phyloP scores from a whole-genome alignment of 257 asterid species.

The Thymus quinquecostatus region DNA sequence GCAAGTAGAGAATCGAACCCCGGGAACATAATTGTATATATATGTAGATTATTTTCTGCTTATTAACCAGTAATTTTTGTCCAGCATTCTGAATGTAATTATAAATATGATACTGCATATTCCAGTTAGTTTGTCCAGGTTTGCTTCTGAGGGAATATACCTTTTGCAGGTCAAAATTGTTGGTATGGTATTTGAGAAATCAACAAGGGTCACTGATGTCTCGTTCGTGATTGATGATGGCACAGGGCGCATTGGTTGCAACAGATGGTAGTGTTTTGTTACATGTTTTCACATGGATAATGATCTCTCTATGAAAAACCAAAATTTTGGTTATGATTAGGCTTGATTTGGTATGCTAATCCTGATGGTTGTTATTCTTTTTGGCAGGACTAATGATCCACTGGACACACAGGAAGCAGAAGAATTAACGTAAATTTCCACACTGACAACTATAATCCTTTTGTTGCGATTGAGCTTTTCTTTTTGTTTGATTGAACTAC shows the following conservation, averaged over 20 bases:
- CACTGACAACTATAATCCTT: conserved; percentile 8
- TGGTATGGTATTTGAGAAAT: conserved; percentile 68
- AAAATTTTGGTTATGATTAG: not conserved
- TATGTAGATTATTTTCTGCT: too few relatives aligned
- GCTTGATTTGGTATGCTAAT: not conserved
- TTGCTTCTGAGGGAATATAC: conserved; percentile 6
- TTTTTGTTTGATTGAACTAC: not conserved
- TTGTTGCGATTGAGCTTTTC: conserved; percentile 2
- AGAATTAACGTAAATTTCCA: conserved; percentile 46
- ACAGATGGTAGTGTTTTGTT: conserved; percentile 61
- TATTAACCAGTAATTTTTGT: not conserved
- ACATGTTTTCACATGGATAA: not conserved
- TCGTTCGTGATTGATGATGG: conserved; percentile 83
- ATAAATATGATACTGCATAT: not conserved
- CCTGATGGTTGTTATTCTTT: not conserved
- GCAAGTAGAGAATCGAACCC: not conserved
- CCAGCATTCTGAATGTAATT: not conserved
- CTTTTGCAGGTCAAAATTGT: conserved; percentile 67
- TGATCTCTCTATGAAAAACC: not conserved
- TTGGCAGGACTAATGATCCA: conserved; percentile 77
- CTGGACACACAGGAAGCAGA: conserved; percentile 74
- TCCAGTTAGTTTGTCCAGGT: not conserved
- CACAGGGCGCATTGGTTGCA: conserved; percentile 81
- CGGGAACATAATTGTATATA: not conserved
- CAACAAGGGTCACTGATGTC: conserved; percentile 62